These are phyloP conservation scores for Phytophthora melonis DNA, from an alignment of 352 stramenopile species.

Conservation along the genomic window DNA sequence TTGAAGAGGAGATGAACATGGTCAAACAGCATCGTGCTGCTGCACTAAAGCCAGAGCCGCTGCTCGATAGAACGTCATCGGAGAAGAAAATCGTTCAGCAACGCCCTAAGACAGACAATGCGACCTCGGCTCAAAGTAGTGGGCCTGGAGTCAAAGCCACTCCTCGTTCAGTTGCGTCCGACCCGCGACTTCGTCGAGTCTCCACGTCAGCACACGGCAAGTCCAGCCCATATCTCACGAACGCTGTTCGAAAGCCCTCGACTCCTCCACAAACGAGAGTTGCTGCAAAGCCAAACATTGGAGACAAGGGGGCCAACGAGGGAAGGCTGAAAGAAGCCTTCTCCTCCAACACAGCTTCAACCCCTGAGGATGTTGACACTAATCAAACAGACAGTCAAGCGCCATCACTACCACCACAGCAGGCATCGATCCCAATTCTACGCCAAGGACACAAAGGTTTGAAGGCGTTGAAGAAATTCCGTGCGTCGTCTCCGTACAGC, in stretches of 20 bases:
- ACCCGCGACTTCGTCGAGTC: constrained; percentile 29
- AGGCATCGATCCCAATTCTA: constrained; percentile 52
- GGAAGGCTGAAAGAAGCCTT: constrained; percentile 22
- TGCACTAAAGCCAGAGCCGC: constrained; percentile 11
- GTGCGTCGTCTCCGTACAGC: constrained; percentile 67
- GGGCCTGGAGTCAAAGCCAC: not conserved
- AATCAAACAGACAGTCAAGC: constrained; percentile 29
- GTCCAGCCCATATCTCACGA: constrained; percentile 29
- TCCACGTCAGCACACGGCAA: constrained; percentile 43
- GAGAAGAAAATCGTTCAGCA: constrained; percentile 15
- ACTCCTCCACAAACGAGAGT: constrained; percentile 28
- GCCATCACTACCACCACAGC: not conserved
- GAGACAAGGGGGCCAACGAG: not conserved
- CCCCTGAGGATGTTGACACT: constrained; percentile 2
- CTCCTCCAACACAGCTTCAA: constrained; percentile 9
- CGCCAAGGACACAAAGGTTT: constrained; percentile 73
- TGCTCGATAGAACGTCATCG: not conserved
- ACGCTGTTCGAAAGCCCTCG: constrained; percentile 27
- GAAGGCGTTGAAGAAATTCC: constrained; percentile 72
- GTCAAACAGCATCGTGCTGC: constrained; percentile 7
- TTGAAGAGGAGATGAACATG: constrained; percentile 57
- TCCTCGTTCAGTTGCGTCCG: constrained; percentile 19
- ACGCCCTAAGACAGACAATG: constrained; percentile 13
- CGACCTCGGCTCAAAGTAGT: not conserved
- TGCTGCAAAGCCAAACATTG: constrained; percentile 9